A percentile compares a stretch with the other conserved stretches of the same genome.
Evolutionary conservation across 2,329 filamentous ascomycete genomes (phyloP).

Genomic region (Amauroascus verrucosus): DNA sequence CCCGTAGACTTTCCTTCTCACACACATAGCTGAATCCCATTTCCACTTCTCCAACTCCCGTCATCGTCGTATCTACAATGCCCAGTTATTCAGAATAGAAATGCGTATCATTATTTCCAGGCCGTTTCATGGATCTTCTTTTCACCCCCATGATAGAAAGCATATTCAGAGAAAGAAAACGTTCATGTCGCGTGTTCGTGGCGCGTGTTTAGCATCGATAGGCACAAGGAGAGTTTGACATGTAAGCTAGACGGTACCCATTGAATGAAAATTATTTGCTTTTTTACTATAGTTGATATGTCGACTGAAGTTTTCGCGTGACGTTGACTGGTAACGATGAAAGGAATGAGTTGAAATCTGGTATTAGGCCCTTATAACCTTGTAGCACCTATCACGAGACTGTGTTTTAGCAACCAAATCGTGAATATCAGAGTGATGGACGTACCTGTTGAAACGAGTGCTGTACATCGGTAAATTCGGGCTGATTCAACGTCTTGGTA

Average conservation of each 20-base stretch:
- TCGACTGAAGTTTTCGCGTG: slow-evolving; percentile 33
- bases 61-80: slow-evolving; percentile 5
- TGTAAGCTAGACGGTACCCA: neutral
- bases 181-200: neutral
- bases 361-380: slow-evolving; percentile 41
- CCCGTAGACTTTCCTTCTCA: neutral
- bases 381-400: slow-evolving; percentile 31
- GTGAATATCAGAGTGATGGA: slow-evolving; percentile 23
- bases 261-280: neutral
- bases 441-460: slow-evolving; percentile 66
- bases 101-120: neutral
- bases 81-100: neutral
- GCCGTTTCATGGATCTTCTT: neutral
- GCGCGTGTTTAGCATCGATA: neutral
- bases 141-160: neutral
- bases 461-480: slow-evolving; percentile 51
- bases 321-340: slow-evolving; percentile 32
- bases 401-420: neutral
- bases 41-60: neutral
- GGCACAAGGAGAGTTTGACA: neutral
- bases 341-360: slow-evolving; percentile 39
- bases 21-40: neutral
- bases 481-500: slow-evolving; percentile 51
- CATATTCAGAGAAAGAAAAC: neutral
- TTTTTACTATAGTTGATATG: slow-evolving; percentile 32